These are phyloP conservation scores for Cucurbita argyrosperma DNA, from an alignment of 306 rosid species.

Conservation along the genomic window DNA sequence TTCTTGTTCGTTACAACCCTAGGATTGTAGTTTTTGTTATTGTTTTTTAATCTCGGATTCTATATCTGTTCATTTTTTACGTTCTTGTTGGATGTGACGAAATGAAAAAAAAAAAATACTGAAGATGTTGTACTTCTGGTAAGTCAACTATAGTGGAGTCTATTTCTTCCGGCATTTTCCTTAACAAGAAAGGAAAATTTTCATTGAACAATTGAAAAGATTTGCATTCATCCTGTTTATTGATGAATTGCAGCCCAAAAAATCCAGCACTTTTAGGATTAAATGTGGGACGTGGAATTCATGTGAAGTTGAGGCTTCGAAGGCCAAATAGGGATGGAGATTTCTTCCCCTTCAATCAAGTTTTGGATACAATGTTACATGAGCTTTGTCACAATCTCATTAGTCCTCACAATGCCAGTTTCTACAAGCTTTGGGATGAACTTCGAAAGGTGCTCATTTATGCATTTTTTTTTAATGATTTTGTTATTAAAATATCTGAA, in stretches of 20 bases:
- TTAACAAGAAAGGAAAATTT: too few species aligned
- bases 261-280: constrained; percentile 32
- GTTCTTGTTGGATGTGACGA: not conserved
- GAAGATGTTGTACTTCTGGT: not conserved
- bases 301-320: constrained; percentile 28
- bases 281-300: too few species aligned
- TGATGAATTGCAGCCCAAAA: constrained; percentile 42
- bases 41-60: not conserved
- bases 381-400: constrained; percentile 86
- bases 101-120: not conserved
- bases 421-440: constrained; percentile 95
- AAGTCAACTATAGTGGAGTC: not conserved
- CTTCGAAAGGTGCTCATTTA: constrained; percentile 52
- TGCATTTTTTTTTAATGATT: not conserved
- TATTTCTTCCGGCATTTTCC: not conserved
- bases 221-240: not conserved
- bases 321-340: constrained; percentile 57
- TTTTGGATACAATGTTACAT: constrained; percentile 90
- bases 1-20: not conserved
- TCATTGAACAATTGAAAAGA: too few species aligned
- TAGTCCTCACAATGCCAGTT: constrained; percentile 68
- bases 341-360: constrained; percentile 52
- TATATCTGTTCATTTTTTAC: not conserved
- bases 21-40: not conserved
- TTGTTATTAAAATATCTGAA: not conserved